Evolutionary conservation across 768 basidiomycete genomes (phyloP).

Genomic region (Filobasidium floriforme): DNA sequence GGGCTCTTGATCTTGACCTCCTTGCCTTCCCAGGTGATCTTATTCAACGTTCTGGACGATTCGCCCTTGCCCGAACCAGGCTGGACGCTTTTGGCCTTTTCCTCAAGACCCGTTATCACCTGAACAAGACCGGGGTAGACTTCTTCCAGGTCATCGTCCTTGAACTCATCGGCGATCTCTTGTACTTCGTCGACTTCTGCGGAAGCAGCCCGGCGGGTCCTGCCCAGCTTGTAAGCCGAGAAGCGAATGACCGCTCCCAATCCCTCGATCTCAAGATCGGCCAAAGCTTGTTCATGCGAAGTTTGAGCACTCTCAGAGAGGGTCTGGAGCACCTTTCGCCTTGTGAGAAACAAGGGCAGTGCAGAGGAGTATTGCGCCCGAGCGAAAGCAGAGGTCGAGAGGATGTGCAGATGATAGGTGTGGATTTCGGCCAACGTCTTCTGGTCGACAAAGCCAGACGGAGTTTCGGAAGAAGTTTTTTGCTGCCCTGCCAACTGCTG

Average conservation of each 20-base stretch:
- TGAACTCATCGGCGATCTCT: constrained; percentile 39
- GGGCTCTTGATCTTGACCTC: constrained; percentile 79
- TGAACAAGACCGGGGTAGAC: constrained; percentile 66
- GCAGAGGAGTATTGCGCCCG: constrained; percentile 62
- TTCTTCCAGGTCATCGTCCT: constrained; percentile 40
- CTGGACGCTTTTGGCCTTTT: constrained; percentile 53
- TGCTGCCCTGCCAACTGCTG: constrained; percentile 55
- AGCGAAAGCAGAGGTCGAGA: constrained; percentile 74
- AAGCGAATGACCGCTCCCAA: constrained; percentile 85
- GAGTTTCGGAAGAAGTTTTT: constrained; percentile 50
- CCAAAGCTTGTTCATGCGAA: constrained; percentile 76
- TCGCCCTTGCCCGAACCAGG: constrained; percentile 48
- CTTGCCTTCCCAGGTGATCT: constrained; percentile 70
- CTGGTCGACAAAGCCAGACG: constrained; percentile 46
- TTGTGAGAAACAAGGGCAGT: constrained; percentile 68
- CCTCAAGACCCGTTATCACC: constrained; percentile 52
- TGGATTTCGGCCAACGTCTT: constrained; percentile 59
- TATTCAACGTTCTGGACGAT: constrained; percentile 49
- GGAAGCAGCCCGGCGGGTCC: constrained; percentile 37
- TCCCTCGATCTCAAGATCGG: constrained; percentile 72
- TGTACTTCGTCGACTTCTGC: constrained; percentile 45
- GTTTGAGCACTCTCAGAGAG: constrained; percentile 49
- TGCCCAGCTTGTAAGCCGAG: constrained; percentile 80
- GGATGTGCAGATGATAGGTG: constrained; percentile 69
- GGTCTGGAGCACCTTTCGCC: constrained; percentile 56